Conservation (phyloP, 441 rosid genomes). For the Metrosideros polymorpha region DNA sequence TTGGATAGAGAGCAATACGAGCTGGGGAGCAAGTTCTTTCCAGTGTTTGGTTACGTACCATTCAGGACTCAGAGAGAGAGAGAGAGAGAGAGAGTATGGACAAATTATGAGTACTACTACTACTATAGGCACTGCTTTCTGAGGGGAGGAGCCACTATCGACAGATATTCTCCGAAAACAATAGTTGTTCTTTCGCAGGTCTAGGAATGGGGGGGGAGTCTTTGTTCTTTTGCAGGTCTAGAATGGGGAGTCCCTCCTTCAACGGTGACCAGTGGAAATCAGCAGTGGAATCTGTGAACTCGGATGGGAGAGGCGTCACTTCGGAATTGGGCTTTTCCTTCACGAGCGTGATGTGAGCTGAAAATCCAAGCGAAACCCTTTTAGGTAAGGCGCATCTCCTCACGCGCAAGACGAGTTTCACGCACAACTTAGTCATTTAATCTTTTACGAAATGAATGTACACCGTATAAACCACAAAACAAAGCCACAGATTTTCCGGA, state of each 20-base stretch:
- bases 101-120: background rate
- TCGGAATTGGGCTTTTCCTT: background rate
- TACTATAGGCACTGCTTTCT: background rate
- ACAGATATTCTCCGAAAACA: background rate
- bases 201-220: background rate
- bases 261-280: background rate
- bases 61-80: background rate
- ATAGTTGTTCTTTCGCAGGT: background rate
- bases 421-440: background rate
- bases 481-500: too few species aligned
- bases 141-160: background rate
- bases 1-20: background rate
- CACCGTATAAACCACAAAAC: too few species aligned
- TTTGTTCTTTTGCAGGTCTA: too few species aligned
- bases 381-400: background rate
- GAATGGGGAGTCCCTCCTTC: too few species aligned
- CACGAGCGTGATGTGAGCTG: background rate
- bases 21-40: background rate
- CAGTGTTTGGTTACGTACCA: background rate
- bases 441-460: too few species aligned
- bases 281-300: background rate
- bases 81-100: background rate
- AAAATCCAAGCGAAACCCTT: background rate
- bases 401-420: background rate
- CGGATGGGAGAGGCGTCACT: background rate